These are phyloP conservation scores for Blepharisma japonicum DNA, from an alignment of 73 alveolate genomes.

Conservation along the genomic window DNA sequence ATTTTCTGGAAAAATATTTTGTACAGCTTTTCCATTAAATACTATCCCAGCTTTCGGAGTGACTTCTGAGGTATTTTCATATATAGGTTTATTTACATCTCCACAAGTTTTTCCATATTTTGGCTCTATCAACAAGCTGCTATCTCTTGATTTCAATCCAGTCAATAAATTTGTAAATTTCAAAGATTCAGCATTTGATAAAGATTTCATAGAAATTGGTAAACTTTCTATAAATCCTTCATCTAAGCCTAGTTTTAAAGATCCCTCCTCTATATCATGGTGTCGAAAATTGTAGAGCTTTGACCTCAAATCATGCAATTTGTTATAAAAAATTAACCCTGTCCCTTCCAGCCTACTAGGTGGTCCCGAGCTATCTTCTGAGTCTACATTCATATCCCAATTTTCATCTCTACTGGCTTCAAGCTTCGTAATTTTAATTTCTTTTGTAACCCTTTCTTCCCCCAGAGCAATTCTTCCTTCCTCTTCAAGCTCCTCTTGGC, in stretches of 20 bases:
- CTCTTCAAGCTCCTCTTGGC: constrained; percentile 3
- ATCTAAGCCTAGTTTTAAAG: background rate
- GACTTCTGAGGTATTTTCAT: too few relatives aligned
- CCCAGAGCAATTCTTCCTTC: constrained; percentile 4
- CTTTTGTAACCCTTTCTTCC: background rate
- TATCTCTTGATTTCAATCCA: background rate
- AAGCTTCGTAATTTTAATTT: background rate
- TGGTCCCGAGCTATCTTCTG: constrained; percentile 14
- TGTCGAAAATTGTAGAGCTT: background rate
- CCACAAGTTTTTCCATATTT: too few relatives aligned
- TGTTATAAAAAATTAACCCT: background rate
- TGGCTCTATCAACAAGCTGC: too few relatives aligned
- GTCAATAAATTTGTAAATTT: background rate
- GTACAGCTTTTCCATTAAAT: background rate
- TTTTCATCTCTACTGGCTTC: constrained; percentile 1
- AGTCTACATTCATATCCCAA: constrained; percentile 16
- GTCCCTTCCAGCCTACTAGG: constrained; percentile 9
- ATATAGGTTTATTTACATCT: too few relatives aligned
- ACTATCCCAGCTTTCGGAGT: background rate
- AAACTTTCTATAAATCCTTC: constrained; percentile 10
- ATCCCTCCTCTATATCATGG: background rate
- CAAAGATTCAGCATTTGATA: background rate
- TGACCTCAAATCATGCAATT: background rate
- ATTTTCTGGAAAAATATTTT: background rate
- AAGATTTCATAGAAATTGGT: constrained; percentile 15